A percentile compares a stretch with the other conserved stretches of the same genome.
phyloP scores from a whole-genome alignment of 2,329 filamentous ascomycete genomes.

The Colletotrichum noveboracense region DNA sequence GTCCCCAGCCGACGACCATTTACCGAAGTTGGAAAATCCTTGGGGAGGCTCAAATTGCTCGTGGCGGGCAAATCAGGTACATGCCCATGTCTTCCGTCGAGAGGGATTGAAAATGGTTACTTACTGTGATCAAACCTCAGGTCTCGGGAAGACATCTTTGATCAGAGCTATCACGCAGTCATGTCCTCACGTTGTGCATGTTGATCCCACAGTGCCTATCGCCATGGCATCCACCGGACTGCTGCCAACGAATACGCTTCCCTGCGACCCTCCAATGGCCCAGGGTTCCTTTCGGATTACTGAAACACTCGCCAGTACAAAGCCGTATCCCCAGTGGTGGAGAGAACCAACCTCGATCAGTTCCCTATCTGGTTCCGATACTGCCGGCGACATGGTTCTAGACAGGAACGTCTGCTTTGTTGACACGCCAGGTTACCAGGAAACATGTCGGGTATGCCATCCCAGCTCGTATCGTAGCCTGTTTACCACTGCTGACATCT shows the following conservation, averaged over 20 bases:
- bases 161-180: slow-evolving; percentile 86
- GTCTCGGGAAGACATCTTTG: slow-evolving; percentile 86
- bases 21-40: slow-evolving; percentile 80
- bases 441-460: slow-evolving; percentile 54
- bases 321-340: slow-evolving; percentile 90
- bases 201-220: slow-evolving; percentile 65
- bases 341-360: slow-evolving; percentile 71
- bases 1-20: slow-evolving; percentile 92
- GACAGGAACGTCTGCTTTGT: slow-evolving; percentile 95
- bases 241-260: not conserved
- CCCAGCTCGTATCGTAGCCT: not conserved
- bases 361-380: slow-evolving; percentile 52
- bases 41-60: slow-evolving; percentile 89
- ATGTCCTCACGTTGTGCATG: slow-evolving; percentile 92
- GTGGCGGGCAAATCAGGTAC: slow-evolving; percentile 80
- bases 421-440: slow-evolving; percentile 74
- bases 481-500: not conserved
- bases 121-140: slow-evolving; percentile 45
- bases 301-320: slow-evolving; percentile 81
- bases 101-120: slow-evolving; percentile 18
- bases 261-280: not conserved
- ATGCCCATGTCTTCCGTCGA: not conserved
- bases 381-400: slow-evolving; percentile 73
- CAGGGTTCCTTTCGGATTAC: slow-evolving; percentile 45
- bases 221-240: slow-evolving; percentile 2